A percentile compares a stretch with the other conserved stretches of the same genome.
These are phyloP conservation scores for Penicillium maclennaniae DNA, from an alignment of 495 filamentous ascomycete genomes.

Conservation along the genomic window DNA sequence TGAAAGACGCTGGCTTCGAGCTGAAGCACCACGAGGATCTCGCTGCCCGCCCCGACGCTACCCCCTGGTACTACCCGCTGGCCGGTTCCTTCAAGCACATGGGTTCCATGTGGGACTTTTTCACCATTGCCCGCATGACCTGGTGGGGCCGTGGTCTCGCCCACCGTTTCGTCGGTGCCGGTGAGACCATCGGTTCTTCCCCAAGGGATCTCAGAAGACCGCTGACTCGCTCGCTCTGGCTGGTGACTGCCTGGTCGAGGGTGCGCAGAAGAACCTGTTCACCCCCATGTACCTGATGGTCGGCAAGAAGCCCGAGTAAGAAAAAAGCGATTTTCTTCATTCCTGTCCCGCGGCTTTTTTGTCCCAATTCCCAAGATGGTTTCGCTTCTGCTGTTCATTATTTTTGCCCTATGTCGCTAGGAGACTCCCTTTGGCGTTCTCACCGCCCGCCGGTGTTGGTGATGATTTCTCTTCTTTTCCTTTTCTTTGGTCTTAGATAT, in stretches of 20 bases:
- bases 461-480: conserved; percentile 5
- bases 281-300: conserved; percentile 99
- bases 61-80: conserved; percentile 96
- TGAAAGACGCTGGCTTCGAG: conserved; percentile 86
- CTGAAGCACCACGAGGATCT: conserved; percentile 86
- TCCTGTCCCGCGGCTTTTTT: background rate
- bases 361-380: background rate
- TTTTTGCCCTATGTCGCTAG: background rate
- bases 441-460: background rate
- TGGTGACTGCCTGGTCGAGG: conserved; percentile 83
- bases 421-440: background rate
- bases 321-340: background rate
- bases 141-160: conserved; percentile 70
- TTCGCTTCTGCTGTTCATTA: background rate
- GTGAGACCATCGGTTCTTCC: conserved; percentile 77
- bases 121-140: conserved; percentile 89
- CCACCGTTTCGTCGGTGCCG: conserved; percentile 73
- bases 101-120: conserved; percentile 70
- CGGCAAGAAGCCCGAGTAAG: conserved; percentile 73
- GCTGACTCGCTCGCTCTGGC: conserved; percentile 81
- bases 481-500: conserved; percentile 24
- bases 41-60: conserved; percentile 69
- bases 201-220: conserved; percentile 88
- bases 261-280: conserved; percentile 89
- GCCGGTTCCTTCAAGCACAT: conserved; percentile 80